Evolutionary conservation across 2,329 filamentous ascomycete genomes (phyloP), one percentile per base, ranked within the genome.

Genomic region (Trichocomaceae sp.): DNA sequence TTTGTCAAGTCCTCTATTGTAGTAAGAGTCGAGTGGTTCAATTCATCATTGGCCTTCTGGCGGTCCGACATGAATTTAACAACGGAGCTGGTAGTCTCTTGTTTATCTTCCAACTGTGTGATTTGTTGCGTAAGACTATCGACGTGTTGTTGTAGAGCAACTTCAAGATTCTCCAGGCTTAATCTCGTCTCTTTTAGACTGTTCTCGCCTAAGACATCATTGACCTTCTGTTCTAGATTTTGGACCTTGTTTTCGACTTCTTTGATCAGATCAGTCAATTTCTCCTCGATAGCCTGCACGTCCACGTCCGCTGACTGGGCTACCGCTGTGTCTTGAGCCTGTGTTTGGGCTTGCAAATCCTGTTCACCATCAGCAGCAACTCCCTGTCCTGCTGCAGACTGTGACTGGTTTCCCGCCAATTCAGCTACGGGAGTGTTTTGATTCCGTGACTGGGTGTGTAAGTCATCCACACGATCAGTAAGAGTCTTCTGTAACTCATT

Each of bases 61-160:
- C 47, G 22, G 15, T 31, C 44, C 12, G 51, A 53, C 5, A 42
- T 42, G 39, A 22, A 17, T 17, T 17, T 17, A 4, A 52, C 19
- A 19, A 46, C 51, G 5, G 19, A 17, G 5, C 31, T 15, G 26
- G 44, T 31, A 7, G 20, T 26, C 5, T 47, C 39, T 12, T 53
- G 51, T 8, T 41, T 39, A 13, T 53, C 51, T 23, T 39, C 51
- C 17, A 53, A n/a, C 13, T 53, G 33, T 9, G 44, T 31, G 12
- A 53, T 45, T 17, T 53, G 51, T 20, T 47, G 47, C n/a, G 20
- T 41, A 23, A 53, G 33, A 17, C 22, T 41, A 12, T 53, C 51
- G 4, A 53, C 44, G 35, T 53, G 44, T 15, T 53, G 51, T 26
- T 53, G 51, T n/a, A 53, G 17, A 9, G 44, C 44, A 10, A 47